Conservation (phyloP, 2,329 filamentous ascomycete genomes). For the Podosphaera xanthii region DNA sequence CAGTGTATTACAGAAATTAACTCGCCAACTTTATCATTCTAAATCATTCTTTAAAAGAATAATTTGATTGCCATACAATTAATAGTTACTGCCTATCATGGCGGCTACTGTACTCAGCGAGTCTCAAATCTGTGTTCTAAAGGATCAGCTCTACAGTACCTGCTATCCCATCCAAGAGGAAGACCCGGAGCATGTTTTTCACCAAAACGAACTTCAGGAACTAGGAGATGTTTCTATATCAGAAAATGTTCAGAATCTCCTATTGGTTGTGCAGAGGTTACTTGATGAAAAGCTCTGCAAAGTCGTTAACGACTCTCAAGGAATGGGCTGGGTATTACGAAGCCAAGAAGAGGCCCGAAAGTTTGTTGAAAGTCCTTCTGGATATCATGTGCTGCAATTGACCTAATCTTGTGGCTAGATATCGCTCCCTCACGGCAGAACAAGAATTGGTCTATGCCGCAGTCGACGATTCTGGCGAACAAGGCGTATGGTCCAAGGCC, state of each 20-base stretch:
- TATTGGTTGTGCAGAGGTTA: slow-evolving; percentile 32
- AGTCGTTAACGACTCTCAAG: slow-evolving; percentile 21
- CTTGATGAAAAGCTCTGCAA: slow-evolving; percentile 37
- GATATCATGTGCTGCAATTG: not conserved
- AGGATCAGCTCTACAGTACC: slow-evolving; percentile 12
- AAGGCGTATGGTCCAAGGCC: slow-evolving; percentile 78
- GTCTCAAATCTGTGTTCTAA: slow-evolving; percentile 9
- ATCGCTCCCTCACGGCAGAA: slow-evolving; percentile 46
- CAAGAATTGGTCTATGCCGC: slow-evolving; percentile 65
- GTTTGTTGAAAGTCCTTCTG: slow-evolving; percentile 19
- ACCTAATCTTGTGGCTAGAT: slow-evolving; percentile 19
- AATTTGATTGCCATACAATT: too few species aligned
- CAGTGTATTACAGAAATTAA: too few species aligned
- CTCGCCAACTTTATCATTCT: too few species aligned
- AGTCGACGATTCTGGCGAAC: slow-evolving; percentile 65
- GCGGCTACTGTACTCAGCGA: not conserved
- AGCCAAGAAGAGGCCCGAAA: slow-evolving; percentile 37
- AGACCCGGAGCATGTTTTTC: slow-evolving; percentile 21
- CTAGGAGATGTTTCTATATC: slow-evolving; percentile 29
- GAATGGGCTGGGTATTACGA: slow-evolving; percentile 35
- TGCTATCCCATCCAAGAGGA: slow-evolving; percentile 8
- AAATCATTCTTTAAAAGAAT: too few species aligned
- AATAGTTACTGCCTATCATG: too few species aligned
- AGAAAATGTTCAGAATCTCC: slow-evolving; percentile 29
- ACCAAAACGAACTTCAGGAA: slow-evolving; percentile 32